phyloP scores from a whole-genome alignment of 1,284 basidiomycete genomes.

The Xanthoconium separans region DNA sequence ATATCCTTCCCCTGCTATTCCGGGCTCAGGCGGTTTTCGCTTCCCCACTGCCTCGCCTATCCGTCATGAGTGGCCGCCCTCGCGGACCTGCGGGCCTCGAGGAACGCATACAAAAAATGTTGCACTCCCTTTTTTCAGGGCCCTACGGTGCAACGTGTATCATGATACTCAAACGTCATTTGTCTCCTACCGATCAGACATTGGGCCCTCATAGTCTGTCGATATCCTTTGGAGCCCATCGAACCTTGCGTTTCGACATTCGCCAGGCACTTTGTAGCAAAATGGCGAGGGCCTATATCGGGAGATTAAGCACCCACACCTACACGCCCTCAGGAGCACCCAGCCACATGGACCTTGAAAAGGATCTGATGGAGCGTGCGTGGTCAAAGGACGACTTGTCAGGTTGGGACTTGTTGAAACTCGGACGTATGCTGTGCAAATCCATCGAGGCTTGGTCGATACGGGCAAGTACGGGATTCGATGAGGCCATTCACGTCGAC shows the following conservation, averaged over 20 bases:
- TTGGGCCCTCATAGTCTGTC: conserved; percentile 26
- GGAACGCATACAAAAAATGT: conserved; percentile 52
- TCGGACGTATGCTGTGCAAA: conserved; percentile 52
- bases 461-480: conserved; percentile 27
- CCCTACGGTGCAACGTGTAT: conserved; percentile 65
- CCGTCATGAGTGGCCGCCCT: conserved; percentile 41
- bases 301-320: conserved; percentile 47
- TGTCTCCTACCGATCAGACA: conserved; percentile 34
- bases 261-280: conserved; percentile 58
- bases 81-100: conserved; percentile 46
- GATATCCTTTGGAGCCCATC: conserved; percentile 58
- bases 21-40: conserved; percentile 62
- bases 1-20: conserved; percentile 69
- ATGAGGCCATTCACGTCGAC: conserved; percentile 20
- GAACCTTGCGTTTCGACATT: conserved; percentile 64
- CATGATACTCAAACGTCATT: conserved; percentile 52
- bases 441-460: conserved; percentile 60
- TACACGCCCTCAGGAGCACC: conserved; percentile 62
- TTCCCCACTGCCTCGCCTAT: conserved; percentile 63
- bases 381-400: conserved; percentile 64
- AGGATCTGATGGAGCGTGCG: conserved; percentile 64
- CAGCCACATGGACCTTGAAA: conserved; percentile 54
- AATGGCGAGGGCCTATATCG: conserved; percentile 63
- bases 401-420: conserved; percentile 61
- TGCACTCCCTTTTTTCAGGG: conserved; percentile 59